phyloP scores from a whole-genome alignment of 805 yeast species.

The Jamesozyma piceae region DNA sequence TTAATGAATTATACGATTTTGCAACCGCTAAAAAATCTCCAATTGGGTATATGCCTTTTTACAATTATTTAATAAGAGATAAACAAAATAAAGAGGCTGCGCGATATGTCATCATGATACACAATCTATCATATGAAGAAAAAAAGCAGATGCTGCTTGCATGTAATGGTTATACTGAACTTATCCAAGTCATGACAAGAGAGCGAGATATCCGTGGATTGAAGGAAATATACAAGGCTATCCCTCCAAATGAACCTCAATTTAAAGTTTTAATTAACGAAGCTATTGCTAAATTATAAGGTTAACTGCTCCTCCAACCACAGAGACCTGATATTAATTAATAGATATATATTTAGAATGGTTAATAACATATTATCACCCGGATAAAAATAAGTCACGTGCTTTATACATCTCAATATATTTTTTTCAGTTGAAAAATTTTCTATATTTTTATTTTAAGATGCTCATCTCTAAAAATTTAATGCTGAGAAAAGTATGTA shows the following conservation, averaged over 20 bases:
- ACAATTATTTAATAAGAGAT: conserved; percentile 40
- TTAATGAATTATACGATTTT: conserved; percentile 47
- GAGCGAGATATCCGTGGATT: conserved; percentile 21
- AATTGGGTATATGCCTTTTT: conserved; percentile 63
- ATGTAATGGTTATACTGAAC: conserved; percentile 43
- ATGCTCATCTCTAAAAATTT: not conserved
- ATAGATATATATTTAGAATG: not conserved
- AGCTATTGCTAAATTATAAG: conserved; percentile 13
- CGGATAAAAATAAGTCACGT: not conserved
- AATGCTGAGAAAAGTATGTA: not conserved
- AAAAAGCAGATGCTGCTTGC: conserved; percentile 42
- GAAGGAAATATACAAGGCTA: conserved; percentile 15
- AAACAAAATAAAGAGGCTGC: conserved; percentile 56
- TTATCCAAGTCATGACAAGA: conserved; percentile 30
- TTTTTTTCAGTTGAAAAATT: conserved; percentile 15
- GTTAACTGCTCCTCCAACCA: not conserved
- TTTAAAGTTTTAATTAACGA: conserved; percentile 17
- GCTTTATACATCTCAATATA: no score
- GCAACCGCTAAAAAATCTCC: conserved; percentile 49
- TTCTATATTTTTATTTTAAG: conserved; percentile 6
- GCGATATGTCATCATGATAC: conserved; percentile 46
- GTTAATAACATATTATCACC: not conserved
- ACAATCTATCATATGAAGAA: conserved; percentile 36
- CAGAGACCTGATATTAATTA: not conserved
- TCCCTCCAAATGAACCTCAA: conserved; percentile 23